Base-by-base conservation (phyloP, 805 yeast genomes). In the Isabelozyma rhagii region DNA sequence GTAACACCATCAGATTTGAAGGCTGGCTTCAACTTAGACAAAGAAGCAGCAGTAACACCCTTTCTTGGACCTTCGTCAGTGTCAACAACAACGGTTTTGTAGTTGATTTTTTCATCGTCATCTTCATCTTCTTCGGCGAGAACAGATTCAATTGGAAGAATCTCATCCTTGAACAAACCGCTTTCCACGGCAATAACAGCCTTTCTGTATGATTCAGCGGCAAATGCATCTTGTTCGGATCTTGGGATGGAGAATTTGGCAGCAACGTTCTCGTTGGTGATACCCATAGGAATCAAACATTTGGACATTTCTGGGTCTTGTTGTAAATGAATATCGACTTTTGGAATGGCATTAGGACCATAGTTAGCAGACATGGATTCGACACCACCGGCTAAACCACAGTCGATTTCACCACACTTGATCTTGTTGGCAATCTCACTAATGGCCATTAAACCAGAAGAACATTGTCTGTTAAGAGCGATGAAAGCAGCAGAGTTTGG, bases 221-320 rank as follows among this genome's bases (percentile, higher is more conserved):
- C 96, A 71, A 91, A 94, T 51, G 74, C 85, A 67, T 93, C 99
- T 71, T 92, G 98, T 53, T 77, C 82, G 31, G 65, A 60, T 67
- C 98, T 83, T 27, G 83, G 62, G 51, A 93, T 77, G 54, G 71
- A 68, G 69, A 77, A 92, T 66, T 79, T 79, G 41, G 70, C 68
- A 28, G 96, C 92, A 49, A 93, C 88, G 67, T 93, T 93, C 74
- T 93, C 98, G 64, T 90, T 88, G 47, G 98, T 93, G 61, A 85
- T 84, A 43, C 98, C 98, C 98, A 93, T 93, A 56, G 98, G 98
- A 54, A 93, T 82, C 68, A 87, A 72, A 72, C 97, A 93, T 68
- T 84, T 84, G 53, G 61, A 68, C 69, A 74, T 65, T 58, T 70
- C 72, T 18, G 63, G 56, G 55, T 72, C 53, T 18, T 72, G 75